Conservation (phyloP, 805 yeast species). For the Tetrapisispora fleetii region DNA sequence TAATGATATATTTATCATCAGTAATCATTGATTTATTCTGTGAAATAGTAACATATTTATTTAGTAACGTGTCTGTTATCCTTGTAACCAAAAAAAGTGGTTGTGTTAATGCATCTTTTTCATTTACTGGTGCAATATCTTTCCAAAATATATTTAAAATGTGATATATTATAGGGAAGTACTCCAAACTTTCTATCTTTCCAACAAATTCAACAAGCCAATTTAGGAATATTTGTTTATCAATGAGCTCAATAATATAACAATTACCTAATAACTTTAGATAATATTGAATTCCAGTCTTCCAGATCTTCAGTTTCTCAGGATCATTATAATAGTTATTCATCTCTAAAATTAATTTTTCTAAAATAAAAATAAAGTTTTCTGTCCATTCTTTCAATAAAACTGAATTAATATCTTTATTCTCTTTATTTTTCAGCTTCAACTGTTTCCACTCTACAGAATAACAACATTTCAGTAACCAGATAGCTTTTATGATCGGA, state of each 20-base stretch:
- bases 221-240: conserved; percentile 47
- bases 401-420: conserved; percentile 22
- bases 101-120: conserved; percentile 15
- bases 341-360: conserved; percentile 28
- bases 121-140: conserved; percentile 41
- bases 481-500: conserved; percentile 74
- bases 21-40: conserved; percentile 28
- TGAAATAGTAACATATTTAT: conserved; percentile 35
- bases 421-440: conserved; percentile 8
- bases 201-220: conserved; percentile 52
- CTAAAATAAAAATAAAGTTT: conserved; percentile 51
- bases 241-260: conserved; percentile 59
- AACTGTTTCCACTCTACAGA: conserved; percentile 48
- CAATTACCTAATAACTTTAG: conserved; percentile 52
- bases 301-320: conserved; percentile 30
- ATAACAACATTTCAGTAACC: conserved; percentile 85
- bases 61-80: conserved; percentile 49
- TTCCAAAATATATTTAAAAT: conserved; percentile 63
- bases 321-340: conserved; percentile 22
- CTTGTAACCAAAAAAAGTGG: conserved; percentile 45
- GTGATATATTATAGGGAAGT: conserved; percentile 40
- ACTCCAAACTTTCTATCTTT: conserved; percentile 29
- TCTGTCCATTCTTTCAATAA: conserved; percentile 90
- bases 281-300: conserved; percentile 46
- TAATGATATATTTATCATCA: conserved; percentile 31